Base-by-base conservation (phyloP, 108 stramenopile genomes). In the Cyclotella cryptica region DNA sequence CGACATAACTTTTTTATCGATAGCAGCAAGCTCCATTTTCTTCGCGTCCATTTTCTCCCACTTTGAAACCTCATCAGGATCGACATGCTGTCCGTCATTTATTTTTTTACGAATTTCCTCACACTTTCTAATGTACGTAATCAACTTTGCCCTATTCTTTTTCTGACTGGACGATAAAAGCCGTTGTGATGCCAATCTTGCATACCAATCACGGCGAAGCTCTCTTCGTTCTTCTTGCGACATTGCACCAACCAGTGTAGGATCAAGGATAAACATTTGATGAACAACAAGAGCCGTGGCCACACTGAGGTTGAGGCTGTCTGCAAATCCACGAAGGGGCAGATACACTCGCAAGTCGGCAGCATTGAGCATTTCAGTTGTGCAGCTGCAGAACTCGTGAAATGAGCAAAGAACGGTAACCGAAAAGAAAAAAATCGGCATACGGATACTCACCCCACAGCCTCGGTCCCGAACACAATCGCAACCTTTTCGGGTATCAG, bases 391-490 rank as follows among this genome's bases (percentile, higher is more conserved):
- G 47, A 49, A n/a, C 47, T n/a, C 47, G n/a, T 49, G 2, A 3
- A n/a, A 9, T 49, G n/a, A 49, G 47, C n/a, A 49, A 49, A 49
- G n/a, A n/a, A n/a, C 47, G 3, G 47, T 7, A 49, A n/a, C 47
- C 47, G n/a, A n/a, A 17, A 49, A n/a, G 18, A 49, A 49, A n/a
- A n/a, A 3, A 17, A 49, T 17, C n/a, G 3, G 11, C 9, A 9
- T 13, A 45, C 13, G 44, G 11, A 49, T 49, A 49, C 47, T 49
- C 2, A 49, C 47, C 97, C 97, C 30, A 90, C 91, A 15, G 92
- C 88, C 84, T 97, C 97, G 3, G 93, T 96, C 44, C 97, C 97
- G 79, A 97, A 89, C 6, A 95, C 93, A 71, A 97, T 86, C 39
- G 97, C 97, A 22, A 97, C 64, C 66, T 90, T 91, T n/a, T 85